phyloP scores from a whole-genome alignment of 1,284 basidiomycete species.

The Fomitopsis schrenkii region DNA sequence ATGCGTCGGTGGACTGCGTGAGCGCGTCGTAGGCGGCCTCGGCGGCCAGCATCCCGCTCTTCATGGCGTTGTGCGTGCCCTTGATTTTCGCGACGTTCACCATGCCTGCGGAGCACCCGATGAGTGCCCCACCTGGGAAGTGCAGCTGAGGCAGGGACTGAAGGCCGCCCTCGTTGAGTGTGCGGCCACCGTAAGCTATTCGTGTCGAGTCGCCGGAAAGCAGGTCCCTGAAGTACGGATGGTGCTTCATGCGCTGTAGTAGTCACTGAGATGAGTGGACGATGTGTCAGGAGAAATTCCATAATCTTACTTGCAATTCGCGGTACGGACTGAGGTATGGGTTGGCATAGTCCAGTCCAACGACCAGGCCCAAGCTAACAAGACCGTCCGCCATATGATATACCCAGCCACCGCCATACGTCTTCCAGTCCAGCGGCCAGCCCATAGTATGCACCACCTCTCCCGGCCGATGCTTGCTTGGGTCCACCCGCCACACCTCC shows the following conservation, averaged over 20 bases:
- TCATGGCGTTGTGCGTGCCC: constrained; percentile 99
- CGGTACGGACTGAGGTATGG: constrained; percentile 92
- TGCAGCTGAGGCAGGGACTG: constrained; percentile 90
- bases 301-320: constrained; percentile 78
- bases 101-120: constrained; percentile 96
- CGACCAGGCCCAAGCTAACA: constrained; percentile 88
- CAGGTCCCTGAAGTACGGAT: constrained; percentile 84
- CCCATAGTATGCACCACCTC: constrained; percentile 93
- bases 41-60: constrained; percentile 95
- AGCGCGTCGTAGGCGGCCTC: constrained; percentile 81
- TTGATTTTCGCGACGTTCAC: constrained; percentile 99
- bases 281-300: not conserved
- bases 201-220: constrained; percentile 73
- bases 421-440: constrained; percentile 84
- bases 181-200: constrained; percentile 89
- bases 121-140: constrained; percentile 94
- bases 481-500: constrained; percentile 93
- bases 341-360: constrained; percentile 94
- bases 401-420: constrained; percentile 92
- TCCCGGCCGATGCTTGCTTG: constrained; percentile 76
- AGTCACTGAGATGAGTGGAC: not conserved
- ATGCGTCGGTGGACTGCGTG: constrained; percentile 20
- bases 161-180: constrained; percentile 92
- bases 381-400: constrained; percentile 97
- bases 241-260: constrained; percentile 90